A percentile compares a stretch with the other conserved stretches of the same genome.
Conservation (phyloP, 441 rosid genomes). For the Populus hybrid region DNA sequence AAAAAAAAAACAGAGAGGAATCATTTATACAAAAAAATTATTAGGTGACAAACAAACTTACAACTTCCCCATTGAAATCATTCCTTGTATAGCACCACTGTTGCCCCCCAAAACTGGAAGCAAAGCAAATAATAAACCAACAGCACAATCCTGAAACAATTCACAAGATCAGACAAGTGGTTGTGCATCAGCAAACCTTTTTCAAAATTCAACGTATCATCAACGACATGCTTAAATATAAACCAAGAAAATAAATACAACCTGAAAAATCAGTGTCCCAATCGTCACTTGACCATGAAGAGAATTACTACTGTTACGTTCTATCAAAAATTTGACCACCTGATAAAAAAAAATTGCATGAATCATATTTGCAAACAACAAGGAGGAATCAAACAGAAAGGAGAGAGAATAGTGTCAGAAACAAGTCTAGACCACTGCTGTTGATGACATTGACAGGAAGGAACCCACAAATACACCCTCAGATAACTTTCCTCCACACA, state of each 20-base stretch:
- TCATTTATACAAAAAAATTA: neutral
- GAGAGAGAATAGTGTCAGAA: constrained; percentile 6
- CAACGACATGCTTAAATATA: constrained; percentile 6
- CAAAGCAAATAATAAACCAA: constrained; percentile 89
- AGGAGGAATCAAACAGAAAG: constrained; percentile 12
- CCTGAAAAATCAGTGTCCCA: constrained; percentile 98
- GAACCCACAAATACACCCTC: constrained; percentile 95
- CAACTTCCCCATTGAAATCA: constrained; percentile 94
- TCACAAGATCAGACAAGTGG: constrained; percentile 18
- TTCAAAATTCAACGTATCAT: constrained; percentile 16
- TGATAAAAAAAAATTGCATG: constrained; percentile 29
- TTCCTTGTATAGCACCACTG: constrained; percentile 78
- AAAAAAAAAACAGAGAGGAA: neutral
- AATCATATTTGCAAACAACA: constrained; percentile 9
- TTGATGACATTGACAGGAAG: constrained; percentile 96
- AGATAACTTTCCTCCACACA: constrained; percentile 93
- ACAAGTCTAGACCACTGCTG: constrained; percentile 65
- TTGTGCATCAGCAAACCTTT: constrained; percentile 15
- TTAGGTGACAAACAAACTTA: constrained; percentile 37
- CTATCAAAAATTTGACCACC: constrained; percentile 96
- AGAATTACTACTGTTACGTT: constrained; percentile 62
- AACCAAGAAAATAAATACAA: constrained; percentile 24
- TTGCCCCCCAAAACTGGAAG: constrained; percentile 97
- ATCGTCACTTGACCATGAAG: constrained; percentile 97
- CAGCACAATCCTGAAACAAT: constrained; percentile 81